Conservation (phyloP, 495 filamentous ascomycete genomes). For the Lasiosphaeris hirsuta region DNA sequence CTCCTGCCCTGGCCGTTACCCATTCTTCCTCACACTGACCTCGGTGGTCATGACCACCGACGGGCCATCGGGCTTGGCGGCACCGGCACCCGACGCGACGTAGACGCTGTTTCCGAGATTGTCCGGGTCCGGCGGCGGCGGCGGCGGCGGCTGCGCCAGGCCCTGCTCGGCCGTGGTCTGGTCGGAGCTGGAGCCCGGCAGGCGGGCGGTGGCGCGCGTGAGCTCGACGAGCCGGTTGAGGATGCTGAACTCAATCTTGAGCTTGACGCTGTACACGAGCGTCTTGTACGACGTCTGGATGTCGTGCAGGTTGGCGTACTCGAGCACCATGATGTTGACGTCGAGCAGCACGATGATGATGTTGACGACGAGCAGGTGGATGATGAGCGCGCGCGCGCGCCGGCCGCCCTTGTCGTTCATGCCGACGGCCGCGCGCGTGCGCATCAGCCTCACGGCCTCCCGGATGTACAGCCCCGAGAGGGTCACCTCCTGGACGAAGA, state of each 20-base stretch:
- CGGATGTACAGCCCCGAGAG: slow-evolving; percentile 60
- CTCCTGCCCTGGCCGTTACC: too few relatives aligned
- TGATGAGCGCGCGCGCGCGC: slow-evolving; percentile 43
- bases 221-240: slow-evolving; percentile 39
- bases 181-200: too few relatives aligned
- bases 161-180: too few relatives aligned
- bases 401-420: slow-evolving; percentile 42
- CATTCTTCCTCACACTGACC: too few relatives aligned
- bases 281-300: slow-evolving; percentile 60
- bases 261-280: slow-evolving; percentile 61
- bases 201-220: background rate
- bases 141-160: too few relatives aligned
- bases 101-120: too few relatives aligned
- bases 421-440: background rate
- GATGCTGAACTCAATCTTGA: slow-evolving; percentile 64
- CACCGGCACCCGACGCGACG: too few relatives aligned
- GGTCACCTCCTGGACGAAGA: slow-evolving; percentile 60
- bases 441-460: slow-evolving; percentile 48
- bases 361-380: slow-evolving; percentile 57
- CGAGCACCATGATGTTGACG: slow-evolving; percentile 52
- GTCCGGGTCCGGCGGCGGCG: too few relatives aligned
- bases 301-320: slow-evolving; percentile 55
- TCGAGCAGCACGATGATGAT: slow-evolving; percentile 43
- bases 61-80: too few relatives aligned
- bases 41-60: too few relatives aligned